These are phyloP conservation scores for Zymoseptoria brevis DNA, from an alignment of 2,329 filamentous ascomycete genomes.

Conservation along the genomic window DNA sequence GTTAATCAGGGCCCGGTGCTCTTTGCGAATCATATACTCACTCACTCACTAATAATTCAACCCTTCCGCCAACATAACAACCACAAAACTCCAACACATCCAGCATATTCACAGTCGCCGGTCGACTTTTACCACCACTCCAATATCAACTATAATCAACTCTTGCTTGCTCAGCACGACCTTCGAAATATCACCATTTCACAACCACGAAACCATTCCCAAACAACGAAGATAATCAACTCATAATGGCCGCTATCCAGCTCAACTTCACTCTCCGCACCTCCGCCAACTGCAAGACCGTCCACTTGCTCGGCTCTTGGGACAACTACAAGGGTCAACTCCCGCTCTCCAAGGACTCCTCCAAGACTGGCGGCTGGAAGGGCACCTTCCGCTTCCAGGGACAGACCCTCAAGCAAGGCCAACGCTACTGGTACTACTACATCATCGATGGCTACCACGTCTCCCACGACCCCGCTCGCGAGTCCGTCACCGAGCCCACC, in stretches of 20 bases:
- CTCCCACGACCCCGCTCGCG: constrained; percentile 86
- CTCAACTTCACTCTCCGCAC: constrained; percentile 94
- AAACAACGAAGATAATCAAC: constrained; percentile 14
- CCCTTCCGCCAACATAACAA: constrained; percentile 15
- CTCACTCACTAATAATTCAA: constrained; percentile 21
- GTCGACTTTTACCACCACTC: constrained; percentile 21
- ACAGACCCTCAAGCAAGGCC: constrained; percentile 73
- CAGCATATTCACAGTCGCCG: constrained; percentile 30
- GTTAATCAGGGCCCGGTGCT: constrained; percentile 43
- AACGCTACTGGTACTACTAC: constrained; percentile 99
- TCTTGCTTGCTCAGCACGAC: constrained; percentile 40
- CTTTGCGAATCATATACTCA: constrained; percentile 20
- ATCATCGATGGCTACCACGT: constrained; percentile 99
- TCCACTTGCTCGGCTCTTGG: constrained; percentile 96
- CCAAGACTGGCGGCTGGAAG: constrained; percentile 83
- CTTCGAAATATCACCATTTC: constrained; percentile 19
- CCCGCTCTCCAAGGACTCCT: constrained; percentile 79
- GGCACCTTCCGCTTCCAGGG: constrained; percentile 95
- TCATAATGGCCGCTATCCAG: constrained; percentile 75
- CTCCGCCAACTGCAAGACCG: constrained; percentile 92
- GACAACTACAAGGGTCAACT: constrained; percentile 94
- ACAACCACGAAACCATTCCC: constrained; percentile 17
- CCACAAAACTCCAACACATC: constrained; percentile 18
- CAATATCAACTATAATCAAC: constrained; percentile 34
- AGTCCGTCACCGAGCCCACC: constrained; percentile 87